Evolutionary conservation across 2,329 filamentous ascomycete genomes (phyloP), one percentile per base, ranked within the genome.

Genomic region (Nothophaeocryptopus gaeumannii): DNA sequence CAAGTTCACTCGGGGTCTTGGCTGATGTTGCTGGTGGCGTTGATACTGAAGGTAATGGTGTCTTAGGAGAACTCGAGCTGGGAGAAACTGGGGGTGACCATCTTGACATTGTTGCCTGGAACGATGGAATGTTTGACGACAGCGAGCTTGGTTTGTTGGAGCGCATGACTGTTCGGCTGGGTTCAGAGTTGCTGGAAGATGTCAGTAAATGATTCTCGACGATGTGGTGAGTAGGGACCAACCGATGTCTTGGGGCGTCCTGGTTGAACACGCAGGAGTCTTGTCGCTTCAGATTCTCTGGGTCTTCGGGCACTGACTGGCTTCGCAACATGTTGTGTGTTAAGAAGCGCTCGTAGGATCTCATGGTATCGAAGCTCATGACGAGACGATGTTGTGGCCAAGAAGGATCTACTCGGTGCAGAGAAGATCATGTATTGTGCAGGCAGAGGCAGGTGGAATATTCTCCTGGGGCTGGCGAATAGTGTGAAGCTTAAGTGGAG

Each of bases 61-160:
- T 41, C 34, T 45, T 50, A 20, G 64, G 64, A 13, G 65, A 67
- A 30, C 56, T 12, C 35, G 65, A 36, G 33, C 50, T 51, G 26
- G 65, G 64, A 30, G 65, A 67, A 26, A 58, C 35, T 32, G 65
- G 63, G 13, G 64, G 64, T 31, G 63, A 65, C 65, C 64, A 67
- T 40, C 54, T 53, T 15, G 61, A 55, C 29, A 58, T 63, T 8
- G 61, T 57, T 29, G 55, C 45, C 33, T 60, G 56, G 43, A 67
- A 67, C 2, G 60, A 46, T 14, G 63, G 64, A 38, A 39, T 45
- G 16, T 40, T 45, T 9, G 53, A 50, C 13, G 39, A 36, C n/a
- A 60, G 47, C 10, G 54, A 55, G 30, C 50, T 39, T n/a, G 57
- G 55, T 38, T 51, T 58, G 50, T 55, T 42, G 36, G 13, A 34